A percentile compares a stretch with the other conserved stretches of the same genome.
Evolutionary conservation across 306 rosid species (phyloP).

Genomic region (Clitoria ternatea): DNA sequence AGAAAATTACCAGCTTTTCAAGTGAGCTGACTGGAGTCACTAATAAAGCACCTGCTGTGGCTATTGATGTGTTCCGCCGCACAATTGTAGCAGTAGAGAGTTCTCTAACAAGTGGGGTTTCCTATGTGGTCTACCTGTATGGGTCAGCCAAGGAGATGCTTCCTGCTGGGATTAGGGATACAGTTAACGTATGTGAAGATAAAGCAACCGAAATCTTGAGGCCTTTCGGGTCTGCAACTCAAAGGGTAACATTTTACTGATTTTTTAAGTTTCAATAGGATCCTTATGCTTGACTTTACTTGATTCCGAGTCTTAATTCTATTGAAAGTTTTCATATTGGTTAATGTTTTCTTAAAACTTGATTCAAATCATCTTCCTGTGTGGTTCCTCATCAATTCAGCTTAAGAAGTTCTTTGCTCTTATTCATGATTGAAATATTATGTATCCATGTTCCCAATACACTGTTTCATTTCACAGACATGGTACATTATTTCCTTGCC

Average conservation of each 20-base stretch:
- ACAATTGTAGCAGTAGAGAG: constrained; percentile 57
- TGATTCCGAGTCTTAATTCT: constrained; percentile 1
- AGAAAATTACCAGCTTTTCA: constrained; percentile 50
- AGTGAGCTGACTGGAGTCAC: constrained; percentile 53
- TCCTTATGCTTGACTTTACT: constrained; percentile 12
- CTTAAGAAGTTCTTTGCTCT: constrained; percentile 8
- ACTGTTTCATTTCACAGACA: constrained; percentile 6
- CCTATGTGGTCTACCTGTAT: constrained; percentile 55
- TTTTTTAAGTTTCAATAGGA: constrained; percentile 5
- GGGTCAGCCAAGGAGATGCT: constrained; percentile 72
- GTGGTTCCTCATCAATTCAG: neutral
- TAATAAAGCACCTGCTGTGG: constrained; percentile 50
- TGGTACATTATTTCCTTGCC: neutral
- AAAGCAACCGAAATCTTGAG: constrained; percentile 54
- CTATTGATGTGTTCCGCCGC: constrained; percentile 57
- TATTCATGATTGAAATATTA: constrained; percentile 5
- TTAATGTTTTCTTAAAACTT: constrained; percentile 4
- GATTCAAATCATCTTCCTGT: neutral
- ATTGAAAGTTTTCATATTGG: neutral
- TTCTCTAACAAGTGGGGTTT: constrained; percentile 60
- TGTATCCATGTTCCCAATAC: neutral
- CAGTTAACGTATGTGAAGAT: constrained; percentile 62
- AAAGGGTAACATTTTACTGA: constrained; percentile 45
- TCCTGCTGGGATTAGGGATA: constrained; percentile 61
- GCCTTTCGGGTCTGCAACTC: constrained; percentile 56